A percentile compares a stretch with the other conserved stretches of the same genome.
Conservation (phyloP, 2,329 filamentous ascomycete species). For the Magnaporthiopsis incrustans region DNA sequence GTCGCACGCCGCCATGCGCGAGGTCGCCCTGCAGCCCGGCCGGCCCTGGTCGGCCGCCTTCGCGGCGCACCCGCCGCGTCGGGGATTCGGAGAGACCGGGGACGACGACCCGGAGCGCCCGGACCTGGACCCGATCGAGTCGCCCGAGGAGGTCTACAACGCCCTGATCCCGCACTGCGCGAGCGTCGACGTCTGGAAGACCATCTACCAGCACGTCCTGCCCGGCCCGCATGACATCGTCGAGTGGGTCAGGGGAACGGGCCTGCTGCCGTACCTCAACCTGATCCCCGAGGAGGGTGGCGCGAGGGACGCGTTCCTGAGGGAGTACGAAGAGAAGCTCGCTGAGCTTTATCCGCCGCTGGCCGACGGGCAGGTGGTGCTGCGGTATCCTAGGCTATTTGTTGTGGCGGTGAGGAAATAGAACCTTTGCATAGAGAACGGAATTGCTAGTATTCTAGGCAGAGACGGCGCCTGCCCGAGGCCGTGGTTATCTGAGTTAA, state of each 20-base stretch:
- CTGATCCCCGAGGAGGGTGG: conserved; percentile 26
- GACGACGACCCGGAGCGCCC: conserved; percentile 20
- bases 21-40: conserved; percentile 24
- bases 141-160: conserved; percentile 38
- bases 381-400: conserved; percentile 50
- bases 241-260: conserved; percentile 53
- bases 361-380: conserved; percentile 43
- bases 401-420: conserved; percentile 32
- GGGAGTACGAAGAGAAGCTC: conserved; percentile 37
- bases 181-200: conserved; percentile 44
- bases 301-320: conserved; percentile 34
- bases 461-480: too few relatives aligned
- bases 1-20: conserved; percentile 42
- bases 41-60: conserved; percentile 11
- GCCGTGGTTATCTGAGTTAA: too few relatives aligned
- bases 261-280: conserved; percentile 46
- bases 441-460: too few relatives aligned
- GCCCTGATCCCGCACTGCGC: conserved; percentile 33
- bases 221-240: conserved; percentile 40
- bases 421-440: neutral
- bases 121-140: conserved; percentile 46
- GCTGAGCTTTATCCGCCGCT: conserved; percentile 32
- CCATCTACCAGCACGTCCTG: conserved; percentile 44
- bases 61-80: conserved; percentile 14
- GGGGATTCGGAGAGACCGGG: conserved; percentile 9